phyloP scores from a whole-genome alignment of 2,329 filamentous ascomycete species.

The Thyridium curvatum region DNA sequence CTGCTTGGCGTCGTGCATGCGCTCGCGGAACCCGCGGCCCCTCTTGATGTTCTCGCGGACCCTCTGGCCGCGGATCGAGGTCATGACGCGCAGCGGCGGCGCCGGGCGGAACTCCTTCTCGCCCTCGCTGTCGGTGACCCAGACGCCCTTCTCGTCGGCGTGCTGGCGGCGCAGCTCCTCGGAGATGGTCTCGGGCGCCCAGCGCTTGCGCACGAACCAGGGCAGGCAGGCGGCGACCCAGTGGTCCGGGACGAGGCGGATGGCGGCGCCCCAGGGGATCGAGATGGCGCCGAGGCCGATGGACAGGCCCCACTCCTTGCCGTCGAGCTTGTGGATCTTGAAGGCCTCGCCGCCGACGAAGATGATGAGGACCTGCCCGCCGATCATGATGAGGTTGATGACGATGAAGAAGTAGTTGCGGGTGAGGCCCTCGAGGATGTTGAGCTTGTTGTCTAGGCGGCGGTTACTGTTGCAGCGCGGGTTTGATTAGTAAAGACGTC shows the following conservation, averaged over 20 bases:
- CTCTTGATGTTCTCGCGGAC: slow-evolving; percentile 14
- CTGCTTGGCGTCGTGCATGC: slow-evolving; percentile 17
- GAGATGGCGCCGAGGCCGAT: slow-evolving; percentile 71
- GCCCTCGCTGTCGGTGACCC: slow-evolving; percentile 2
- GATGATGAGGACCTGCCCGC: slow-evolving; percentile 77
- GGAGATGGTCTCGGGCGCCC: slow-evolving; percentile 12
- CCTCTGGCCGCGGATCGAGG: slow-evolving; percentile 16
- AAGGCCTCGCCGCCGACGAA: slow-evolving; percentile 76
- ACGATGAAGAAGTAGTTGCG: slow-evolving; percentile 76
- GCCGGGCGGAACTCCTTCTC: slow-evolving; percentile 4
- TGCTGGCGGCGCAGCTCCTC: slow-evolving; percentile 5
- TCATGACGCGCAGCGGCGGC: slow-evolving; percentile 14
- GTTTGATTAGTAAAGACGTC: too few relatives aligned
- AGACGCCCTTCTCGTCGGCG: neutral
- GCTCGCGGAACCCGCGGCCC: slow-evolving; percentile 13
- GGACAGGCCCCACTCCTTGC: slow-evolving; percentile 76
- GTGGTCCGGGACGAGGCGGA: slow-evolving; percentile 69
- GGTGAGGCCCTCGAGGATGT: slow-evolving; percentile 77
- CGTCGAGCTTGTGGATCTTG: slow-evolving; percentile 55
- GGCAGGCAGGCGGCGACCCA: slow-evolving; percentile 19
- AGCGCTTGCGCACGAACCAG: slow-evolving; percentile 10
- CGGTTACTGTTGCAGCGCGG: slow-evolving; percentile 66
- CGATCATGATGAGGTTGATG: slow-evolving; percentile 78
- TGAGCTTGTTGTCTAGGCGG: slow-evolving; percentile 79
- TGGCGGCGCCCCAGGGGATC: slow-evolving; percentile 64